phyloP scores from a whole-genome alignment of 768 basidiomycete genomes.

The Phlebiopsis flavidoalba region DNA sequence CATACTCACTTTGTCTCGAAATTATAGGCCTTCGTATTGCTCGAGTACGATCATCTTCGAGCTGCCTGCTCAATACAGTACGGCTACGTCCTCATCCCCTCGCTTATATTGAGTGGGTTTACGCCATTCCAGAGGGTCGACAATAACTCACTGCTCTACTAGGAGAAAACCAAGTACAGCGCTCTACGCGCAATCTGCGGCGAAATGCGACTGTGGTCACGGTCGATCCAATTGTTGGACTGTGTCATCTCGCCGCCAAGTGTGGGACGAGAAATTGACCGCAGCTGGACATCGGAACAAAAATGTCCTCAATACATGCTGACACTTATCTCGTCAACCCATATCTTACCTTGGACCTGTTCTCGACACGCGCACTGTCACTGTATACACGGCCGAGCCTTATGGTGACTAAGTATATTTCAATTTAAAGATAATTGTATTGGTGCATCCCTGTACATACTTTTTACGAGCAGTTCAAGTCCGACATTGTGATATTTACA shows the following conservation, averaged over 20 bases:
- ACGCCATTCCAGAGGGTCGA: slow-evolving; percentile 14
- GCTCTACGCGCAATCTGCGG: not conserved
- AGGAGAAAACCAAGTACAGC: slow-evolving; percentile 3
- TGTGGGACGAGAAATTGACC: not conserved
- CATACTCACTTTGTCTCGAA: no score
- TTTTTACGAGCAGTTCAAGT: no score
- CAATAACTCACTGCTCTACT: not conserved
- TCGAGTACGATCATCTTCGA: slow-evolving; percentile 25
- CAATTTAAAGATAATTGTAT: no score
- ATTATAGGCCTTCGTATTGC: slow-evolving; percentile 19
- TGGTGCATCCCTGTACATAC: no score
- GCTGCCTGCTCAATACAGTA: slow-evolving; percentile 14
- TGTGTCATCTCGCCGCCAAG: not conserved
- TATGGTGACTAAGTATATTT: no score
- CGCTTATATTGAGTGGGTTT: slow-evolving; percentile 26
- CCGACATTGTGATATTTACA: no score
- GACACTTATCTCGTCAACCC: no score
- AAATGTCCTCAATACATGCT: no score
- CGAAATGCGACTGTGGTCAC: not conserved
- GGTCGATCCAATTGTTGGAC: not conserved
- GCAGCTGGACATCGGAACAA: no score
- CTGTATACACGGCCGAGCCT: no score
- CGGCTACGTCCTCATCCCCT: slow-evolving; percentile 14
- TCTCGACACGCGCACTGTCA: no score
- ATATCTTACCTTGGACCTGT: no score